A percentile compares a stretch with the other conserved stretches of the same genome.
phyloP scores from a whole-genome alignment of 257 asterid species.

The Scutellaria minor region DNA sequence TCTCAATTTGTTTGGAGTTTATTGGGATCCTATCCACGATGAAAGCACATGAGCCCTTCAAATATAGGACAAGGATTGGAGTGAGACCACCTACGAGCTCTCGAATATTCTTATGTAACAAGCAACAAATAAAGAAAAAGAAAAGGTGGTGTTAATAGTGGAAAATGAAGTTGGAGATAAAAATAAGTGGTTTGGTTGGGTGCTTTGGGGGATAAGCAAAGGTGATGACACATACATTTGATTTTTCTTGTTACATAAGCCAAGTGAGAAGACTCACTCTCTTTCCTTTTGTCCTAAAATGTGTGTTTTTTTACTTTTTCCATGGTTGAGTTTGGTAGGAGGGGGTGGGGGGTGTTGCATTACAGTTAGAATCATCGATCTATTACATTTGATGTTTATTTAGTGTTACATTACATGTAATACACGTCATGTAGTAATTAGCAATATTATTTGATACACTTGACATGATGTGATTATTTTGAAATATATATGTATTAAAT shows the following conservation, averaged over 20 bases:
- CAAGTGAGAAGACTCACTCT: conserved; percentile 28
- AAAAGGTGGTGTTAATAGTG: conserved; percentile 26
- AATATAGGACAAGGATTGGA: conserved; percentile 40
- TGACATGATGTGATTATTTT: too few relatives aligned
- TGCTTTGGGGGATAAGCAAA: conserved; percentile 88
- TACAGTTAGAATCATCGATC: too few relatives aligned
- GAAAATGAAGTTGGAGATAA: conserved; percentile 36
- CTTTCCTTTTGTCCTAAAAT: background rate
- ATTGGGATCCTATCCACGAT: conserved; percentile 24
- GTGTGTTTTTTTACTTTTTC: background rate
- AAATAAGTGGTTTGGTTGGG: conserved; percentile 71
- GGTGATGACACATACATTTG: conserved; percentile 55
- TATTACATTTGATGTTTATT: too few relatives aligned
- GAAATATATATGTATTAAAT: too few relatives aligned
- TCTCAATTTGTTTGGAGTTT: conserved; percentile 28
- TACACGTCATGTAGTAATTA: too few relatives aligned
- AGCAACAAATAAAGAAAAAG: conserved; percentile 42
- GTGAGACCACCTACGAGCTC: conserved; percentile 47
- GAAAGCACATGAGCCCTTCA: conserved; percentile 25
- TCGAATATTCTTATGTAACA: conserved; percentile 55
- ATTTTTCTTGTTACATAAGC: conserved; percentile 75
- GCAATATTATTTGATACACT: too few relatives aligned
- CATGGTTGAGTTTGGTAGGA: conserved; percentile 54
- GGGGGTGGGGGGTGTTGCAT: background rate
- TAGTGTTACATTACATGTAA: too few relatives aligned